Evolutionary conservation across 768 basidiomycete genomes (phyloP), one percentile per base, ranked within the genome.

Genomic region (Pleurotus platypus): DNA sequence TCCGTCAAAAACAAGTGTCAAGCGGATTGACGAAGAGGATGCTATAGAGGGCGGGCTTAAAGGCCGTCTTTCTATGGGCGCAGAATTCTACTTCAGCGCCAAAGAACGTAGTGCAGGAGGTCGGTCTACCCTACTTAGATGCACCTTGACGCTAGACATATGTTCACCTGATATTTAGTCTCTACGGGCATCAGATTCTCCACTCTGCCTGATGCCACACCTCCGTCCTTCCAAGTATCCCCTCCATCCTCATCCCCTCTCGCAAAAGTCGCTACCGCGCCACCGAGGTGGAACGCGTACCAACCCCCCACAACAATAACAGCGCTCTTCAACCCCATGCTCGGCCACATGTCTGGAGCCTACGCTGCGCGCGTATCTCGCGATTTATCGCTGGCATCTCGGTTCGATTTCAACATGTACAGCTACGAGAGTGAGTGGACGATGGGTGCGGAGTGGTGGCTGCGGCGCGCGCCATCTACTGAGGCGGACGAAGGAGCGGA

Each of bases 381-480:
- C 11, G 91, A 96, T 68, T 82, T 98, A 42, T 85, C 92, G 0
- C 69, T 98, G 16, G 91, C 91, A 49, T 89, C 92, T 0, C 85
- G 92, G 18, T 98, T 95, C 67, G 94, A 98, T 67, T 94, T 98
- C 73, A 98, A 98, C 66, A 83, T 95, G 24, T 97, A 98, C 68
- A 94, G 92, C 71, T 98, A 94, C 70, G 93, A 96, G 63, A 94
- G 92, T 70, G 95, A 98, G 69, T 90, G 94, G 89, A 89, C 92
- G 8, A 83, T 98, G 75, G 96, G 96, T 2, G 89, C 90, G 1
- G 95, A 98, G 69, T 97, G 93, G 92, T 97, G 93, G 94, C 81
- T 94, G 67, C 82, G 93, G 18, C 81, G 85, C 20, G 73, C 78
- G 4, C 69, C 71, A 54, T 59, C 66, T 6, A 51, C 53, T 30